phyloP scores from a whole-genome alignment of 139 green algal species.

The Chlorella sp. region DNA sequence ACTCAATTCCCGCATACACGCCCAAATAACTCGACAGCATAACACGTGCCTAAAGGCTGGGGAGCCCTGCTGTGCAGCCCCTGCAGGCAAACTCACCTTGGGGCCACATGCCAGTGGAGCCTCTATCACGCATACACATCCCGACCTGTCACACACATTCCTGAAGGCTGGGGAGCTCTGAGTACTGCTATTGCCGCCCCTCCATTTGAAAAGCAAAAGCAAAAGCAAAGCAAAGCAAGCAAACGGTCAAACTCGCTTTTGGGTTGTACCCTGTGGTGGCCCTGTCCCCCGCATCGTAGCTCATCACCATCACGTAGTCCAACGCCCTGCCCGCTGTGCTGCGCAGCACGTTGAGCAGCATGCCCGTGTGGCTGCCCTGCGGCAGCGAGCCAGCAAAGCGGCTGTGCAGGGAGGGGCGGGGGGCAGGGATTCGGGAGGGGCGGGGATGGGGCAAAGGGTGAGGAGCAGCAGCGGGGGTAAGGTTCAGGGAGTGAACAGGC shows the following conservation, averaged over 20 bases:
- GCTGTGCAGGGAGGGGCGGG: not conserved
- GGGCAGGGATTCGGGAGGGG: not conserved
- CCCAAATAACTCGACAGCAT: not conserved
- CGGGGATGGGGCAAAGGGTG: not conserved
- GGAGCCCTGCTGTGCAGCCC: too few species aligned
- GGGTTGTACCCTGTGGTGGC: not conserved
- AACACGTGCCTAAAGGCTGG: too few species aligned
- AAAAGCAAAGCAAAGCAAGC: too few species aligned
- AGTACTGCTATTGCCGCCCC: too few species aligned
- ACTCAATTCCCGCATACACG: not conserved
- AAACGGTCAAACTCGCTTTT: not conserved
- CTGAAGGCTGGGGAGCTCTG: too few species aligned
- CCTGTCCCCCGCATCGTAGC: slow-evolving; percentile 20
- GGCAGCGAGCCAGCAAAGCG: slow-evolving; percentile 3
- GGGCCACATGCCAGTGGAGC: too few species aligned
- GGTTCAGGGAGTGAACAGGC: not conserved
- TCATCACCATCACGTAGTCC: slow-evolving; percentile 53
- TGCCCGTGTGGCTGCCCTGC: slow-evolving; percentile 37
- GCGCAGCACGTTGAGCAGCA: slow-evolving; percentile 53
- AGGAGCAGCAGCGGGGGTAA: not conserved
- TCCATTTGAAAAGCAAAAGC: too few species aligned
- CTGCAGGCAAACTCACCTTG: too few species aligned
- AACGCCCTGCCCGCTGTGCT: slow-evolving; percentile 35
- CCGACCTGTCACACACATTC: too few species aligned
- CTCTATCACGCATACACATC: too few species aligned